phyloP scores from a whole-genome alignment of 169 alveolate species.

The Cryptosporidium ubiquitum region DNA sequence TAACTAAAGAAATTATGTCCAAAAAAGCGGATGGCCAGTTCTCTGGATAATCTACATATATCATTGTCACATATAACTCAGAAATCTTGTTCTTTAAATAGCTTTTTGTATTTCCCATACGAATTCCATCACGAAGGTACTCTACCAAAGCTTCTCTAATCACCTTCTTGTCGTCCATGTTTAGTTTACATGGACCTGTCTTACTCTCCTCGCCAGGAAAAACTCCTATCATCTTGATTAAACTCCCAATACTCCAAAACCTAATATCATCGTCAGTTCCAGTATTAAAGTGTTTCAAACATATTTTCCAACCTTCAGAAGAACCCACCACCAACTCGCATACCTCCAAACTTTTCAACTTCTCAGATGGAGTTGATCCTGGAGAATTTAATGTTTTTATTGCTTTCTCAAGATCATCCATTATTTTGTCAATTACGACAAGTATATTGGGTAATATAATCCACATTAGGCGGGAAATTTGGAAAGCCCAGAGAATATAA shows the following conservation, averaged over 20 bases:
- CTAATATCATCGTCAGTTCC: conserved; percentile 32
- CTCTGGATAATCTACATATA: conserved; percentile 61
- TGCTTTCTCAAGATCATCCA: conserved; percentile 74
- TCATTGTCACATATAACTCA: conserved; percentile 37
- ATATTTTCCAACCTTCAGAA: conserved; percentile 51
- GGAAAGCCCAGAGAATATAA: not conserved
- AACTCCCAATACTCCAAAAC: conserved; percentile 70
- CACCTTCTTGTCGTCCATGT: not conserved
- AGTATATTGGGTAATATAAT: conserved; percentile 1
- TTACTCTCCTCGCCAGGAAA: conserved; percentile 15
- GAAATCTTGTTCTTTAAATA: conserved; percentile 30
- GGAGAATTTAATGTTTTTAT: conserved; percentile 59
- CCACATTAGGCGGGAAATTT: conserved; percentile 27
- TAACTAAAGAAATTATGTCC: conserved; percentile 37
- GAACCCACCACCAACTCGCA: conserved; percentile 37
- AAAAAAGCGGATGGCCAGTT: conserved; percentile 64
- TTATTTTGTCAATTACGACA: conserved; percentile 41
- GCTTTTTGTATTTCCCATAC: not conserved
- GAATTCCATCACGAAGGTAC: conserved; percentile 2
- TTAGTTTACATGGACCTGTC: not conserved
- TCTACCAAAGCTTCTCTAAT: conserved; percentile 29
- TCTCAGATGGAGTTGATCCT: conserved; percentile 45
- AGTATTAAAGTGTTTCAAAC: conserved; percentile 20
- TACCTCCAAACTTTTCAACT: conserved; percentile 38
- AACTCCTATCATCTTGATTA: conserved; percentile 29